Evolutionary conservation across 176 grass and related monocot species (phyloP), one percentile per base, ranked within the genome.

Genomic region (Ensete ventricosum): DNA sequence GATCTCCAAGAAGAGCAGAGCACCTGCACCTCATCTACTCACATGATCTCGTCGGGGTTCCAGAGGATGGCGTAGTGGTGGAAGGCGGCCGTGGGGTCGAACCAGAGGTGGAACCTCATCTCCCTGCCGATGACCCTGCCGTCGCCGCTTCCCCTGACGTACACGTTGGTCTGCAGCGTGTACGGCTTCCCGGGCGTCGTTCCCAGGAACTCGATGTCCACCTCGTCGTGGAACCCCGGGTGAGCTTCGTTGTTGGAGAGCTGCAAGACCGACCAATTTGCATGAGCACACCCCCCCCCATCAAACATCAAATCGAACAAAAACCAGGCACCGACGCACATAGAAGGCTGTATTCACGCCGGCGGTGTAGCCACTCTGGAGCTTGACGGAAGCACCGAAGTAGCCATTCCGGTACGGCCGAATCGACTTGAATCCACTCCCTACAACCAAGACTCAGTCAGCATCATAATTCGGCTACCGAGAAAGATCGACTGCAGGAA

Each of bases 11-110:
- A 43, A 43, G 34, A 43, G 34, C 34, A 43, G 29, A 34, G 29
- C 34, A 43, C 34, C 4, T 43, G 34, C 34, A 43, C 34, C 0
- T 43, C 34, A 3, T 43, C 34, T 43, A 65, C 24, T 13, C 12
- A 70, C 67, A 70, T 51, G 34, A 70, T 70, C 49, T 70, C 67
- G 5, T 70, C 67, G 11, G 93, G 93, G 81, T 88, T 92, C 90
- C 90, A 92, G 0, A 89, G 71, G 19, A 92, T 80, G 77, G 79
- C 74, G 84, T 92, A 92, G 48, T 82, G n/a, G 81, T 92, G 90
- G 86, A 92, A 92, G 72, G 86, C 90, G 27, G 90, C 34, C 5
- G 84, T 87, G 9, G 90, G 90, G 62, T 92, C 90, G 76, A 92
- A 92, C 90, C 90, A 92, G 13, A 99, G 91, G 78, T 99, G 67